Evolutionary conservation across 176 grass and related monocot species (phyloP), one percentile per base, ranked within the genome.

Genomic region (Paspalum notatum): DNA sequence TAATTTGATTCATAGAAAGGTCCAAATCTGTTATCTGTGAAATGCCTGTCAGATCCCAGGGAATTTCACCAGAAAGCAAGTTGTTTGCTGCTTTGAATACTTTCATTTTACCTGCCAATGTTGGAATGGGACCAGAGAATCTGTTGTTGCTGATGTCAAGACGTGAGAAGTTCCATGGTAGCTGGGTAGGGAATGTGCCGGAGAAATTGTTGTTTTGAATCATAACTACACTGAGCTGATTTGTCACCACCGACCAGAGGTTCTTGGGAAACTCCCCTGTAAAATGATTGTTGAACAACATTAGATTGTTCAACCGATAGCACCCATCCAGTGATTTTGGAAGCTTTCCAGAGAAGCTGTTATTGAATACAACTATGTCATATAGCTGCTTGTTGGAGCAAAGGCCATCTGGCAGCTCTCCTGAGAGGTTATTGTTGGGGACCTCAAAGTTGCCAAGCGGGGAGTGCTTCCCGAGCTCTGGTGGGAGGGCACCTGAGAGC

Each of bases 391-490:
- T 61, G 40, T 82, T 80, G 43, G 24, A 46, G 62, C 93, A 96
- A 15, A 96, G 82, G n/a, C 76, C 22, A 4, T 84, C 17, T 15
- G 87, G 93, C 16, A 96, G 57, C 48, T 84, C 6, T 1, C 93
- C 87, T 0, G 78, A 88, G 45, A 92, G 21, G 0, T 54, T 66
- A 25, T 96, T 96, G 50, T 88, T 52, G 70, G 2, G 0, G n/a
- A 90, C 71, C 71, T 90, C 87, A 7, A 96, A 5, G 74, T 88
- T 84, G 13, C 38, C 14, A 20, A 96, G 55, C 0, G 56, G 42
- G 6, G 87, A 96, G 74, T 92, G 85, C n/a, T 90, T 88, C 37
- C 93, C 93, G 46, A 96, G 82, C 82, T 88, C 82, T 32, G 82
- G 27, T 13, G 90, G 93, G 42, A 92, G 70, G 10, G 17, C 6